Evolutionary conservation across 805 yeast genomes (phyloP).

Genomic region (Hanseniaspora mollemarum): DNA sequence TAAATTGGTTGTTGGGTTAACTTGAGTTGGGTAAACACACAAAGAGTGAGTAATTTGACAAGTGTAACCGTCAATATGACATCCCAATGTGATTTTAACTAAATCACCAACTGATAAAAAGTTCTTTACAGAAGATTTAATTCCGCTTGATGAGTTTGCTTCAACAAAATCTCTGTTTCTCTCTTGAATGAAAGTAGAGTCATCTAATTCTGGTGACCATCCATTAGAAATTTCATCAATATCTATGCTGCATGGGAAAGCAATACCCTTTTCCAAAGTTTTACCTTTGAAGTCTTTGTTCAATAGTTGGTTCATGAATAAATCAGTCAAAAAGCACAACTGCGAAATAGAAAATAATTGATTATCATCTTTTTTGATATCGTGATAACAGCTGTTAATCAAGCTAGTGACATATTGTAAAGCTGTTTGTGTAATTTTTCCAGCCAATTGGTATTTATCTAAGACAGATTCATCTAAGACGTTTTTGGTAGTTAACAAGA

Average conservation of each 20-base stretch:
- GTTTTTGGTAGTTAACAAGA: constrained; percentile 62
- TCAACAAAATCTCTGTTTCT: constrained; percentile 22
- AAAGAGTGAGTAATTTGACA: constrained; percentile 76
- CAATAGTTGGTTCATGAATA: constrained; percentile 52
- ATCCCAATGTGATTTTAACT: constrained; percentile 74
- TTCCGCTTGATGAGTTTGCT: constrained; percentile 14
- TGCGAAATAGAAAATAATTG: constrained; percentile 48
- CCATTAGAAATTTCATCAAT: constrained; percentile 68
- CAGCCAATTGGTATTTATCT: constrained; percentile 80
- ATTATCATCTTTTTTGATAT: constrained; percentile 25
- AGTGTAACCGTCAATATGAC: constrained; percentile 91
- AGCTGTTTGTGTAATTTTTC: constrained; percentile 77
- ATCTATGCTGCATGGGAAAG: constrained; percentile 82
- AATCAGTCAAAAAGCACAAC: constrained; percentile 73
- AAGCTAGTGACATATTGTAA: constrained; percentile 52
- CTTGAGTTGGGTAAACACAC: constrained; percentile 65
- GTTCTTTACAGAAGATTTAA: constrained; percentile 18
- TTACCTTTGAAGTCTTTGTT: constrained; percentile 48
- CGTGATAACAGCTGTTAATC: constrained; percentile 64
- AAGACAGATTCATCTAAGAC: constrained; percentile 48
- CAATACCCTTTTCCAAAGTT: constrained; percentile 80
- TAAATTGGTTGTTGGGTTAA: constrained; percentile 22
- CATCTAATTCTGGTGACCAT: constrained; percentile 77
- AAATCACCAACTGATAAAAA: constrained; percentile 58
- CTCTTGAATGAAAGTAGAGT: constrained; percentile 32